These are phyloP conservation scores for Sarocladiaceae sp. DNA, from an alignment of 2,329 filamentous ascomycete species.

Conservation along the genomic window DNA sequence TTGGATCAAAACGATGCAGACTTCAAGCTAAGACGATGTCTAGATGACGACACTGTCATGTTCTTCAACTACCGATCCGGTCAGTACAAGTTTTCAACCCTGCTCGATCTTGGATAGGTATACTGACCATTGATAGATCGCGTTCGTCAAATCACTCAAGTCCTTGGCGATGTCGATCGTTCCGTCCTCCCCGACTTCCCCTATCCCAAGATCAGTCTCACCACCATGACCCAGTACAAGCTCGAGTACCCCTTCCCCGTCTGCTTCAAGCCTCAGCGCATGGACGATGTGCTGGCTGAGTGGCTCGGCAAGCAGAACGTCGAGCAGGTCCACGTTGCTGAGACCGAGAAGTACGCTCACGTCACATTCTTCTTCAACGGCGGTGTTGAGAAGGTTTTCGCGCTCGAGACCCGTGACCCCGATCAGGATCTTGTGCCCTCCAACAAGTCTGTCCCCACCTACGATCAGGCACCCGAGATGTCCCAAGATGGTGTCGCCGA, in stretches of 20 bases:
- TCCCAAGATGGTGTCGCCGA: constrained; percentile 85
- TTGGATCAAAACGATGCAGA: not conserved
- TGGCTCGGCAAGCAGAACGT: constrained; percentile 87
- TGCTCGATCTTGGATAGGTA: not conserved
- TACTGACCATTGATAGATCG: constrained; percentile 52
- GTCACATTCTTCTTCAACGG: constrained; percentile 99
- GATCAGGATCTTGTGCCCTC: constrained; percentile 73
- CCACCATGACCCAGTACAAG: constrained; percentile 99
- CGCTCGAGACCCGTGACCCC: constrained; percentile 86
- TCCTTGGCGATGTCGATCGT: constrained; percentile 87
- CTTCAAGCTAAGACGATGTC: not conserved
- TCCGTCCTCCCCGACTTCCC: constrained; percentile 86
- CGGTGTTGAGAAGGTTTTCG: constrained; percentile 93
- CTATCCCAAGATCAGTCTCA: constrained; percentile 85
- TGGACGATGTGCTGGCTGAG: constrained; percentile 98
- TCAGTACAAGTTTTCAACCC: not conserved
- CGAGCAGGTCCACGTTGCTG: constrained; percentile 92
- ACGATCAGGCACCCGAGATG: constrained; percentile 95
- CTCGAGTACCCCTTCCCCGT: constrained; percentile 86
- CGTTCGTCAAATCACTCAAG: constrained; percentile 91
- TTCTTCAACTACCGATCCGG: constrained; percentile 99
- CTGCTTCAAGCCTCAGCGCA: constrained; percentile 90
- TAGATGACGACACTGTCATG: constrained; percentile 90
- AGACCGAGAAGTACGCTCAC: constrained; percentile 99
- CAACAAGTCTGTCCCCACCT: constrained; percentile 85